Conservation (phyloP, 2,329 filamentous ascomycete species). For the Allantophomopsis cytisporea region DNA sequence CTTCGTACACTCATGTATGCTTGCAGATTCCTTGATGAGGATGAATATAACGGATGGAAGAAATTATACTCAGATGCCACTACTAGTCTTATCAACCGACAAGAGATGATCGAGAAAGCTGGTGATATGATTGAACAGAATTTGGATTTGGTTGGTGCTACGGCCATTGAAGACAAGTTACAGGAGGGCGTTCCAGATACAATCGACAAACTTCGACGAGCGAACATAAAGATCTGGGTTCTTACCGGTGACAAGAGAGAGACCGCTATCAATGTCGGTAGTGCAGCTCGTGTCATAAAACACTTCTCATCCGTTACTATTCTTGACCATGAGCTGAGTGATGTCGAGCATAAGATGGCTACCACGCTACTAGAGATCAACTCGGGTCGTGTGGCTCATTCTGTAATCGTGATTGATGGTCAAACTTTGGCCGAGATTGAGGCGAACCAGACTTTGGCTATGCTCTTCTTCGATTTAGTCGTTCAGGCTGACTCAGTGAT, state of each 20-base stretch:
- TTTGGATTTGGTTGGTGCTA: constrained; percentile 76
- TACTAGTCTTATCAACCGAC: constrained; percentile 69
- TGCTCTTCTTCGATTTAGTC: constrained; percentile 64
- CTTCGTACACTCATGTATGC: constrained; percentile 76
- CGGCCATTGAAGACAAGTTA: constrained; percentile 87
- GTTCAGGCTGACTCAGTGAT: constrained; percentile 75
- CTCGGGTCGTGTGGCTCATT: constrained; percentile 54
- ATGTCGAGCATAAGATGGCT: constrained; percentile 53
- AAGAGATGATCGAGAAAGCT: constrained; percentile 64
- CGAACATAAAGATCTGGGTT: constrained; percentile 94
- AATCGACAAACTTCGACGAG: constrained; percentile 75
- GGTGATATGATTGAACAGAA: constrained; percentile 70
- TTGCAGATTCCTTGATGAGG: constrained; percentile 62
- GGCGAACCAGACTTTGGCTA: constrained; percentile 36
- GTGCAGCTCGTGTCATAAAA: constrained; percentile 67
- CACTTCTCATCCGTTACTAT: constrained; percentile 63
- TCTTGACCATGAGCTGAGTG: constrained; percentile 47
- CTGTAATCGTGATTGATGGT: constrained; percentile 73
- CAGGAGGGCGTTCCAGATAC: constrained; percentile 83
- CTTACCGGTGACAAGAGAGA: constrained; percentile 87
- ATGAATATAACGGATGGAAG: constrained; percentile 67
- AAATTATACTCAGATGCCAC: constrained; percentile 64
- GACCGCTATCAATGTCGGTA: constrained; percentile 83
- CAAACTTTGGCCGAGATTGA: constrained; percentile 64
- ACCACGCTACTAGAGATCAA: constrained; percentile 52